Percentiles rank a stretch among this genome's conserved stretches.
Evolutionary conservation across 805 yeast genomes (phyloP).

Genomic region (Barnettozyma wickerhamii): DNA sequence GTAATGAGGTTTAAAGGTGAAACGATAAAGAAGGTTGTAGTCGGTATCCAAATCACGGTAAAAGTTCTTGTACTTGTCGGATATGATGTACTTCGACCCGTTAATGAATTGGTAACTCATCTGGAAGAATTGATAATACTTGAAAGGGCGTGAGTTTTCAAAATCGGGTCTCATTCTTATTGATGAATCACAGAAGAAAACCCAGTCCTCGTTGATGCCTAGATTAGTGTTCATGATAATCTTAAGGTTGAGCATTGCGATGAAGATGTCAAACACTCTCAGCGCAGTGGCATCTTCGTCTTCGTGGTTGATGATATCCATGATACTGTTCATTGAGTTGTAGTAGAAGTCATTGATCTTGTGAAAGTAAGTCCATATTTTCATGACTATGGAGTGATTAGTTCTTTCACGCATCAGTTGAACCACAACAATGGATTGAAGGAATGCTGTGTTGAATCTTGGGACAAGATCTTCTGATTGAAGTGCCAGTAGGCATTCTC

Average conservation of each 20-base stretch:
- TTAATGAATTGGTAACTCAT: slow-evolving; percentile 15
- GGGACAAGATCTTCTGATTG: not conserved
- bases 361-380: not conserved
- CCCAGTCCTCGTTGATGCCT: slow-evolving; percentile 11
- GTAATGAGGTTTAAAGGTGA: slow-evolving; percentile 2
- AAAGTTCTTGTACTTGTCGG: slow-evolving; percentile 11
- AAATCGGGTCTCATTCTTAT: not conserved
- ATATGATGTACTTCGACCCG: slow-evolving; percentile 10
- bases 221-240: slow-evolving; percentile 19
- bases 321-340: not conserved
- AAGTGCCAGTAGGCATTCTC: slow-evolving; percentile 1
- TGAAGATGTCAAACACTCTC: slow-evolving; percentile 1
- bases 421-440: slow-evolving; percentile 1
- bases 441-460: not conserved
- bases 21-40: slow-evolving; percentile 18
- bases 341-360: slow-evolving; percentile 1
- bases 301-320: not conserved
- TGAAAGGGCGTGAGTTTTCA: too few relatives aligned
- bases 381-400: not conserved
- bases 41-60: slow-evolving; percentile 20
- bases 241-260: slow-evolving; percentile 7
- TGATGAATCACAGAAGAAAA: slow-evolving; percentile 7
- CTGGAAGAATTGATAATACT: slow-evolving; percentile 14
- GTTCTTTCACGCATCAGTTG: slow-evolving; percentile 3
- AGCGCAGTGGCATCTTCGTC: not conserved